phyloP scores from a whole-genome alignment of 495 filamentous ascomycete species.

The Penicillium chermesinum region DNA sequence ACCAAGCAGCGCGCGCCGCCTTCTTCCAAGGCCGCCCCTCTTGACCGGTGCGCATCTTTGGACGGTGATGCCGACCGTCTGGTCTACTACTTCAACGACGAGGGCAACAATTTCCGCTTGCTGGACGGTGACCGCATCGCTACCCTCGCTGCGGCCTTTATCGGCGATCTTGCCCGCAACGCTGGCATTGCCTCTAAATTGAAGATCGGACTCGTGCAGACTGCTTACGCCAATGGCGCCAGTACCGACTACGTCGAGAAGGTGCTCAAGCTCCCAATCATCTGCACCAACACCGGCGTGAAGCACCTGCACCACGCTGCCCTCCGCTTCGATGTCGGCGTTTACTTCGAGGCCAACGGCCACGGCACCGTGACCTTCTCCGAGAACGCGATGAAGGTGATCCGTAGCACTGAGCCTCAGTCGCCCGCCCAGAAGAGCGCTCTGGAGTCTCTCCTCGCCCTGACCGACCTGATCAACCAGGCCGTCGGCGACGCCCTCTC shows the following conservation, averaged over 20 bases:
- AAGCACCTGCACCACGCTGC: slow-evolving; percentile 97
- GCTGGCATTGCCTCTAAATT: slow-evolving; percentile 74
- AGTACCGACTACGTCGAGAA: slow-evolving; percentile 87
- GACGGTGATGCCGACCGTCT: slow-evolving; percentile 95
- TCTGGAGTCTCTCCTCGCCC: slow-evolving; percentile 72
- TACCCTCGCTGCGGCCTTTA: slow-evolving; percentile 88
- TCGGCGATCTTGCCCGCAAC: slow-evolving; percentile 76
- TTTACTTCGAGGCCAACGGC: slow-evolving; percentile 98
- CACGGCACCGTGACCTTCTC: slow-evolving; percentile 97
- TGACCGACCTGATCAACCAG: slow-evolving; percentile 92
- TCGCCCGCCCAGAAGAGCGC: slow-evolving; percentile 86
- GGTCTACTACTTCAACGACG: slow-evolving; percentile 89
- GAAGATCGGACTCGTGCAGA: slow-evolving; percentile 91
- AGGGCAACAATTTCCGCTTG: slow-evolving; percentile 75
- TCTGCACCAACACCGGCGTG: slow-evolving; percentile 92
- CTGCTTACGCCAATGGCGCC: slow-evolving; percentile 96
- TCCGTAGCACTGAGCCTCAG: slow-evolving; percentile 73
- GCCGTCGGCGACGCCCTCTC: slow-evolving; percentile 94
- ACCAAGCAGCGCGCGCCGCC: slow-evolving; percentile 90
- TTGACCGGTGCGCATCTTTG: slow-evolving; percentile 84
- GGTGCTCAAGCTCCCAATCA: slow-evolving; percentile 79
- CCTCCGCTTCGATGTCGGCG: slow-evolving; percentile 82
- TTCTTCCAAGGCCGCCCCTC: slow-evolving; percentile 63
- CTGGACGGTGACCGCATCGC: slow-evolving; percentile 97
- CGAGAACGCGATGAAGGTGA: slow-evolving; percentile 66